Percentiles rank a stretch among this genome's conserved stretches.
These are phyloP conservation scores for Priceomyces medius DNA, from an alignment of 805 yeast species.

Conservation along the genomic window DNA sequence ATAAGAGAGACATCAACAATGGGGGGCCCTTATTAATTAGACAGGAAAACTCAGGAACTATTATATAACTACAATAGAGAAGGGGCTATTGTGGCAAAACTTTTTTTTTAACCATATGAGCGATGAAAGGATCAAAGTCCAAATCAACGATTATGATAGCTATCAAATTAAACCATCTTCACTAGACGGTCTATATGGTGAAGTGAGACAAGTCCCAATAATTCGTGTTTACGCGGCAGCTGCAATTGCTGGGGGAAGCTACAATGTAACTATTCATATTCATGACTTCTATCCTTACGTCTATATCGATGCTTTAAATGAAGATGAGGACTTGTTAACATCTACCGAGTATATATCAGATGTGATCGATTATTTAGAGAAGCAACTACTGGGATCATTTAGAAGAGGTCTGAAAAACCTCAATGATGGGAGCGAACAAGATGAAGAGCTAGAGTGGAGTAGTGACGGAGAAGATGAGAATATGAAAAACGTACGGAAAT, in stretches of 20 bases:
- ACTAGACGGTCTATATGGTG: constrained; percentile 46
- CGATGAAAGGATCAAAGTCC: constrained; percentile 35
- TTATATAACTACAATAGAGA: background rate
- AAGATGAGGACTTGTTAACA: constrained; percentile 8
- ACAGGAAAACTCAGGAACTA: background rate
- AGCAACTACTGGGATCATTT: constrained; percentile 38
- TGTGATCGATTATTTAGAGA: constrained; percentile 47
- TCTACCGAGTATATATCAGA: constrained; percentile 34
- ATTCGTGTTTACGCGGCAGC: constrained; percentile 75
- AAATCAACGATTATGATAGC: constrained; percentile 63
- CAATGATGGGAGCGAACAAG: constrained; percentile 10
- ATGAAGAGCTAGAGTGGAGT: constrained; percentile 8
- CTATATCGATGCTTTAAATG: constrained; percentile 60
- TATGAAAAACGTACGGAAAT: constrained; percentile 29
- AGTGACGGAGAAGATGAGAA: constrained; percentile 8
- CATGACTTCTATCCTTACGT: constrained; percentile 87
- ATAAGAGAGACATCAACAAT: constrained; percentile 3
- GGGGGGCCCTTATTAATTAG: background rate
- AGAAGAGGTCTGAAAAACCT: constrained; percentile 17
- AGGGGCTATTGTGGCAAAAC: background rate
- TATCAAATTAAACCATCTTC: constrained; percentile 57
- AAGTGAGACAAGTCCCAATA: constrained; percentile 62
- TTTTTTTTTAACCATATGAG: constrained; percentile 8
- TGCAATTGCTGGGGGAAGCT: constrained; percentile 49
- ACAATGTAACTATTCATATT: constrained; percentile 55